Evolutionary conservation across 768 basidiomycete genomes (phyloP).

Genomic region (Leccinum rimulosum): DNA sequence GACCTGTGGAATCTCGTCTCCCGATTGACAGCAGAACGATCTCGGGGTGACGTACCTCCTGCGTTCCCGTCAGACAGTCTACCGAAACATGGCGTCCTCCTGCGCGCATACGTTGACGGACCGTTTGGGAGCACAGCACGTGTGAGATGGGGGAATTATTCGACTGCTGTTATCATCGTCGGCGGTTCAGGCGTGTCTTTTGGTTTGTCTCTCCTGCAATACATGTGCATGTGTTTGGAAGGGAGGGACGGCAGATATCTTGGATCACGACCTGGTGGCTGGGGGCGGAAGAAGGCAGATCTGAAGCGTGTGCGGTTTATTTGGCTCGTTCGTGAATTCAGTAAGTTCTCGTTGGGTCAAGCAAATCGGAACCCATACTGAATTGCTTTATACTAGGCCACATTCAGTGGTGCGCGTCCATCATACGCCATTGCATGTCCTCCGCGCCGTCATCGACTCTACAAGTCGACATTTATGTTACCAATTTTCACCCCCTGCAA

Average conservation of each 20-base stretch:
- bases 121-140: slow-evolving; percentile 67
- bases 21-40: slow-evolving; percentile 34
- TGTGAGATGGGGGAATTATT: slow-evolving; percentile 55
- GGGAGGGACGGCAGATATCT: slow-evolving; percentile 50
- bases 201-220: slow-evolving; percentile 63
- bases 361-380: not conserved
- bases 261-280: slow-evolving; percentile 46
- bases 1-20: slow-evolving; percentile 58
- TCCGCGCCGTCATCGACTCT: slow-evolving; percentile 48
- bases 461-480: slow-evolving; percentile 74
- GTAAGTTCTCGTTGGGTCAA: slow-evolving; percentile 38
- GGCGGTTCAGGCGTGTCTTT: slow-evolving; percentile 80
- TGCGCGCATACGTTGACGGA: slow-evolving; percentile 61
- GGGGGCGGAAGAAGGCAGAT: slow-evolving; percentile 38
- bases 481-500: slow-evolving; percentile 42
- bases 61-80: slow-evolving; percentile 7
- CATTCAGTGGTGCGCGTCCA: slow-evolving; percentile 72
- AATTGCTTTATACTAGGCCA: slow-evolving; percentile 47
- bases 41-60: slow-evolving; percentile 25
- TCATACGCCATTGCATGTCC: slow-evolving; percentile 59
- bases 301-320: slow-evolving; percentile 65
- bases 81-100: slow-evolving; percentile 47
- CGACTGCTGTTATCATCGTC: slow-evolving; percentile 59
- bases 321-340: slow-evolving; percentile 75
- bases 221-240: slow-evolving; percentile 55